Evolutionary conservation across 2,329 filamentous ascomycete species (phyloP).

Genomic region (Calonectria honghensis): DNA sequence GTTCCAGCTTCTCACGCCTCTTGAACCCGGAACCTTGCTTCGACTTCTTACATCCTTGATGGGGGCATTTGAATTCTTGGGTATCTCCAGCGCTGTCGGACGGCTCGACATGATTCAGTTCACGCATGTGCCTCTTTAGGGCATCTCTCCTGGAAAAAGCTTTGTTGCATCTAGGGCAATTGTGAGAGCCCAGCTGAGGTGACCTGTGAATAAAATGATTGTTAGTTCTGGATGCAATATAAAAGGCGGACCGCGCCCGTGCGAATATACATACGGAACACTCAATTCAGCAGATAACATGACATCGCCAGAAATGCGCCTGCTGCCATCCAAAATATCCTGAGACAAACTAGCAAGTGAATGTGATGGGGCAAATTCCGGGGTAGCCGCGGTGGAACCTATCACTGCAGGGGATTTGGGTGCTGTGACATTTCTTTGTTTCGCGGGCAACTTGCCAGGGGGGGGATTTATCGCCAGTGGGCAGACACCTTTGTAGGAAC

Average conservation of each 20-base stretch:
- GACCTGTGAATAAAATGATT: not conserved
- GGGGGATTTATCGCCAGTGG: no score
- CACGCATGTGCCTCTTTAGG: not conserved
- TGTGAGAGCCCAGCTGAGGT: not conserved
- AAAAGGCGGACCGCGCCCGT: not conserved
- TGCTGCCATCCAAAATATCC: no score
- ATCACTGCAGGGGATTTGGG: no score
- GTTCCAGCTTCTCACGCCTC: not conserved
- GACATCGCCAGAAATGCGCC: not conserved
- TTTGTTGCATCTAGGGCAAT: not conserved
- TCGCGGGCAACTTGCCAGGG: no score
- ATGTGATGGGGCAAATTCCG: no score
- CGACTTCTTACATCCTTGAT: not conserved
- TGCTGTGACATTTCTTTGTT: no score
- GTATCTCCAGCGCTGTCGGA: no score
- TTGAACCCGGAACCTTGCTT: not conserved
- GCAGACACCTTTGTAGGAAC: no score
- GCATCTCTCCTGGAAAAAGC: not conserved
- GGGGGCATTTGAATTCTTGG: not conserved
- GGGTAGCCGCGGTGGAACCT: no score
- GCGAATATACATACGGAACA: not conserved
- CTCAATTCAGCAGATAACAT: not conserved
- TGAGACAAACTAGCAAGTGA: no score
- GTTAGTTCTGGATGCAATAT: not conserved
- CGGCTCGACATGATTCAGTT: no score